phyloP scores from a whole-genome alignment of 2,329 filamentous ascomycete species.

The Colletotrichum sp. region DNA sequence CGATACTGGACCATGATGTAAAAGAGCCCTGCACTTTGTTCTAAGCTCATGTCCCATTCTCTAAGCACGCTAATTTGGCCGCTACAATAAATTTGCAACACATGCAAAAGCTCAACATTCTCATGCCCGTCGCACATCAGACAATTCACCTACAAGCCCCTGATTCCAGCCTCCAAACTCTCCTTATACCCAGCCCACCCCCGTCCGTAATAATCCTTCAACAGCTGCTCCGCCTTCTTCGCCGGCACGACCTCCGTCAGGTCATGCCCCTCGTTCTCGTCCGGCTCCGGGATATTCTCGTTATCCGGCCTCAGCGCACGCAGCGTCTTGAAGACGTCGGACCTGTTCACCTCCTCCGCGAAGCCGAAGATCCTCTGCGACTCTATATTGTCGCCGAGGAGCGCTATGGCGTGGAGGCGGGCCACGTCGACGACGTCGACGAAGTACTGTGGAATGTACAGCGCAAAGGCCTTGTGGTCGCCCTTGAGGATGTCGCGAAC shows the following conservation, averaged over 20 bases:
- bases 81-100: accelerated
- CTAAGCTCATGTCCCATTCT: accelerated
- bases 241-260: slow-evolving; percentile 12
- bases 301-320: slow-evolving; percentile 13
- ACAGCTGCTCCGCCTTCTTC: slow-evolving; percentile 3
- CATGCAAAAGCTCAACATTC: background rate
- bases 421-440: slow-evolving; percentile 54
- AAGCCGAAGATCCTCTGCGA: slow-evolving; percentile 60
- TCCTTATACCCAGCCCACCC: slow-evolving; percentile 9
- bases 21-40: background rate
- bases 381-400: slow-evolving; percentile 46
- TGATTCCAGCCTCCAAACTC: slow-evolving; percentile 13
- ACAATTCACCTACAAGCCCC: background rate
- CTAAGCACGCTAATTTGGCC: background rate
- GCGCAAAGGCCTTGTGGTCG: background rate
- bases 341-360: slow-evolving; percentile 30
- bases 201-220: slow-evolving; percentile 15
- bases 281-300: slow-evolving; percentile 7
- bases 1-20: background rate
- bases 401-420: slow-evolving; percentile 55
- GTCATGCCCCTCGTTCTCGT: slow-evolving; percentile 6
- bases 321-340: slow-evolving; percentile 5
- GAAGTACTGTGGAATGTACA: slow-evolving; percentile 32
- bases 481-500: slow-evolving; percentile 8
- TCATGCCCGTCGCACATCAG: background rate